Evolutionary conservation across 2,329 filamentous ascomycete species (phyloP), one percentile per base, ranked within the genome.

Genomic region (Colletotrichum nymphaeae): DNA sequence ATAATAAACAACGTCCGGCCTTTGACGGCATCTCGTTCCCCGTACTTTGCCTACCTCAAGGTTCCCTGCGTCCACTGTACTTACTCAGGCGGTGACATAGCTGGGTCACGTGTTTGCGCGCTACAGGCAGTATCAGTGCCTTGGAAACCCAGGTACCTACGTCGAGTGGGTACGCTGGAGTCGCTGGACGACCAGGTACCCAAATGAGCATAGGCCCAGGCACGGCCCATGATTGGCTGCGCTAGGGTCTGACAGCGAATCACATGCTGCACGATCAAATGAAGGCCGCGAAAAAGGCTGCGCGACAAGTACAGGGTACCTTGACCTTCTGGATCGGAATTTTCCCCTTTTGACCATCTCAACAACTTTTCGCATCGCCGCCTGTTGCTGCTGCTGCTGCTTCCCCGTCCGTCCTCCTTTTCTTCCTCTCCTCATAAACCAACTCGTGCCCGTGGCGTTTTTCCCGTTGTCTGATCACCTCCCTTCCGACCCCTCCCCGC

Each of bases 331-430:
- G 32, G 72, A 64, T 73, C 58, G 72, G 70, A 76, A 76, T 74
- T 76, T 75, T 75, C 76, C 75, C 76, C 71, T 75, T 77, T 76
- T 72, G 72, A 72, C 69, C 66, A 74, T 65, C 60, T 72, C 69
- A 69, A 69, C 73, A 76, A 75, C 73, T 75, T 75, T 76, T 75
- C 58, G 72, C 75, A 57, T 69, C 62, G 64, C 65, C 37, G 37
- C 37, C 37, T 63, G 52, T 64, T 42, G 59, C 52, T 49, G 19
- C 64, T 56, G 30, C 58, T 32, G 63, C 65, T 42, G 35, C 64
- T 67, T 67, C 68, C 67, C 55, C 46, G 63, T 49, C 62, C 46
- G 65, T 49, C 62, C 52, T 69, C 67, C 66, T 74, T 72, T 67
- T 42, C 3, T 42, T 42, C 14, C 37, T 67, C 70, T 74, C 75